Conservation (phyloP, 192 early-diverging fungal genomes). For the Spinellus fusiger region DNA sequence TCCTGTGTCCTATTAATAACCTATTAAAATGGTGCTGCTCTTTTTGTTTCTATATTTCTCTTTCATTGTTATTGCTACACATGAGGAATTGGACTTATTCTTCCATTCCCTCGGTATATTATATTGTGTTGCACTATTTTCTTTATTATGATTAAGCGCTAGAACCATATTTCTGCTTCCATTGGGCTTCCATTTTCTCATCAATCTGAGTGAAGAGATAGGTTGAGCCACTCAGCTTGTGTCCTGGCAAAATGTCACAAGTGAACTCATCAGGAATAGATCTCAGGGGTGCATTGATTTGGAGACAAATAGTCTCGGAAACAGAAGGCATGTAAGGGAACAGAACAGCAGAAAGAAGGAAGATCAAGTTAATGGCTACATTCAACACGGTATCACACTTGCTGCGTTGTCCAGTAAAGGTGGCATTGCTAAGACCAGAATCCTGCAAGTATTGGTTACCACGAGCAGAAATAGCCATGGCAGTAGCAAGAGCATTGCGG, state of each 20-base stretch:
- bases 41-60: too few relatives aligned
- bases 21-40: too few relatives aligned
- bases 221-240: slow-evolving; percentile 78
- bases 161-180: slow-evolving; percentile 78
- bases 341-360: slow-evolving; percentile 81
- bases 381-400: slow-evolving; percentile 86
- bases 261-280: slow-evolving; percentile 70
- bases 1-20: too few relatives aligned
- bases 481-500: slow-evolving; percentile 69
- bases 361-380: slow-evolving; percentile 80
- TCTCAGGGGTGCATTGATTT: slow-evolving; percentile 80
- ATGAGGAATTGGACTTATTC: too few relatives aligned
- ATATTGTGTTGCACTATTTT: too few relatives aligned
- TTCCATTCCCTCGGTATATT: too few relatives aligned
- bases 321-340: slow-evolving; percentile 93
- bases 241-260: slow-evolving; percentile 74
- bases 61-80: too few relatives aligned
- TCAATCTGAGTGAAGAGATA: slow-evolving; percentile 92
- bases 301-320: slow-evolving; percentile 67
- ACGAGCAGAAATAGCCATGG: slow-evolving; percentile 92
- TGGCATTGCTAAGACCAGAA: slow-evolving; percentile 82
- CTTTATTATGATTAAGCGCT: slow-evolving; percentile 1
- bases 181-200: slow-evolving; percentile 73
- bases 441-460: slow-evolving; percentile 96
- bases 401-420: slow-evolving; percentile 71